A percentile compares a stretch with the other conserved stretches of the same genome.
phyloP scores from a whole-genome alignment of 352 stramenopile genomes.

The Aphanomyces cochlioides region DNA sequence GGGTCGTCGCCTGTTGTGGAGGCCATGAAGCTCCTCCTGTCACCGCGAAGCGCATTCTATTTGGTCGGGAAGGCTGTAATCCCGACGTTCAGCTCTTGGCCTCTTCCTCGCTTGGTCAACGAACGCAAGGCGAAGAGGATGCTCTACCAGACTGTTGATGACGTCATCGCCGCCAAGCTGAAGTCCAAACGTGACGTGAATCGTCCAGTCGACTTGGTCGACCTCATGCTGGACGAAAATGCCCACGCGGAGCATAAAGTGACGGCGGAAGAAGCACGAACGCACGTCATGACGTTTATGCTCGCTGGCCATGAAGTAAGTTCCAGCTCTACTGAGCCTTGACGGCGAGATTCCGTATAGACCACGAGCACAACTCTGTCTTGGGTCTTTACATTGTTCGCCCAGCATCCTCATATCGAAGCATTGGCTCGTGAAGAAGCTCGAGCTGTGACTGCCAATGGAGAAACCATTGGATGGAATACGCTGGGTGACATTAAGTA shows the following conservation, averaged over 20 bases:
- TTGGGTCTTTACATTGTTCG: not conserved
- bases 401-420: not conserved
- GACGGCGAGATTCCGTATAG: not conserved
- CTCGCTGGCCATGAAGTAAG: conserved; percentile 24
- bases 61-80: not conserved
- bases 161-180: conserved; percentile 26
- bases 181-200: not conserved
- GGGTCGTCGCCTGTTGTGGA: not conserved
- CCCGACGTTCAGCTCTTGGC: conserved; percentile 11
- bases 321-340: not conserved
- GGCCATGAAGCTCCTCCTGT: conserved; percentile 10
- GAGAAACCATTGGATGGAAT: not conserved
- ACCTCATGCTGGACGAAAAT: conserved; percentile 24
- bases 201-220: conserved; percentile 11
- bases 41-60: not conserved
- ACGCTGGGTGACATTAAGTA: conserved; percentile 19
- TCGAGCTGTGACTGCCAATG: not conserved
- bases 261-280: conserved; percentile 12
- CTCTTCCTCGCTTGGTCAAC: not conserved
- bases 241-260: not conserved
- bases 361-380: not conserved
- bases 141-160: conserved; percentile 18
- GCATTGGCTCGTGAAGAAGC: not conserved
- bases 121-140: conserved; percentile 9
- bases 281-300: conserved; percentile 24